Percentiles rank a stretch among this genome's conserved stretches.
Conservation (phyloP, 768 basidiomycete species). For the Suillus americanus region DNA sequence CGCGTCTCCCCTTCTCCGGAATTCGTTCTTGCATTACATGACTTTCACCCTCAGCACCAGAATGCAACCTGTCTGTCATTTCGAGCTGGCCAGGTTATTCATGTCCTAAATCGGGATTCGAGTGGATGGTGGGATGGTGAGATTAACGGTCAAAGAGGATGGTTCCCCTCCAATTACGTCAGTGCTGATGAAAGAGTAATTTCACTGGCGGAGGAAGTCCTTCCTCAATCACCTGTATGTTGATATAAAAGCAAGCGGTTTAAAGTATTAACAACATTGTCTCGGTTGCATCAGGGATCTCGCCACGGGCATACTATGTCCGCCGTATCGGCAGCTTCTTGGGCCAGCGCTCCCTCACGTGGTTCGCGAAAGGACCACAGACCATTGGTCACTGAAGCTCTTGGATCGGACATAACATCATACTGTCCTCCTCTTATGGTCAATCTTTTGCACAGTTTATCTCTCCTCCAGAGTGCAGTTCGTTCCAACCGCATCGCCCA, state of each 20-base stretch:
- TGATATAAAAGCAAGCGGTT: slow-evolving; percentile 2
- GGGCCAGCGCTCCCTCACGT: slow-evolving; percentile 47
- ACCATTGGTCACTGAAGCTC: slow-evolving; percentile 44
- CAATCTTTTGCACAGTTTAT: slow-evolving; percentile 81
- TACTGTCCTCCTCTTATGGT: slow-evolving; percentile 80
- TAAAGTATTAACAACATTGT: slow-evolving; percentile 9
- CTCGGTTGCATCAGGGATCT: slow-evolving; percentile 32
- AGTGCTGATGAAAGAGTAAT: slow-evolving; percentile 55
- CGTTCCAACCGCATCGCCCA: slow-evolving; percentile 74
- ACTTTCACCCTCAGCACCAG: slow-evolving; percentile 72
- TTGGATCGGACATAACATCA: slow-evolving; percentile 51
- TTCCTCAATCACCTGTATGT: slow-evolving; percentile 45
- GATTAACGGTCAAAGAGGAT: slow-evolving; percentile 82
- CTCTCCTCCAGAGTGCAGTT: slow-evolving; percentile 84
- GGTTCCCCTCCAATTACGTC: slow-evolving; percentile 99
- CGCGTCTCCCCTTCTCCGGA: slow-evolving; percentile 47
- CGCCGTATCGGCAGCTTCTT: slow-evolving; percentile 50
- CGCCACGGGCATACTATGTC: slow-evolving; percentile 56
- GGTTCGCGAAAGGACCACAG: slow-evolving; percentile 40
- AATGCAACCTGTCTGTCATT: slow-evolving; percentile 85
- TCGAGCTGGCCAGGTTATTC: slow-evolving; percentile 86
- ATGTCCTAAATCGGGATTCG: slow-evolving; percentile 81
- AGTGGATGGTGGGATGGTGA: slow-evolving; percentile 99
- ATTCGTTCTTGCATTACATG: slow-evolving; percentile 91
- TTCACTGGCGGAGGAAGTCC: slow-evolving; percentile 58